phyloP scores from a whole-genome alignment of 768 basidiomycete genomes.

The Phylloporus scabripes region DNA sequence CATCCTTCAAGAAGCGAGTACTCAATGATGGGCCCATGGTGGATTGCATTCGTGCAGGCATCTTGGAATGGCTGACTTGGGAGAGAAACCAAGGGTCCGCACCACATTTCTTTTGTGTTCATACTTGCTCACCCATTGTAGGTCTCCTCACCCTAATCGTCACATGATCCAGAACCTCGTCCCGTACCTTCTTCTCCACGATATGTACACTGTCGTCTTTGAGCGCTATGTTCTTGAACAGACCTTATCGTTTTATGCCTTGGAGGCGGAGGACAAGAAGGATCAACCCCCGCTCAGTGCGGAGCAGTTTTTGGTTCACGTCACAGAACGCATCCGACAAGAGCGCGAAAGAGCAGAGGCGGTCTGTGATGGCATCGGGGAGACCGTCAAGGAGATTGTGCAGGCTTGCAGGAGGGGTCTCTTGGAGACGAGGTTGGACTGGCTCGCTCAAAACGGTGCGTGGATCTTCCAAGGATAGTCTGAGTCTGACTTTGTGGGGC shows the following conservation, averaged over 20 bases:
- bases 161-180: constrained; percentile 46
- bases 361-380: constrained; percentile 41
- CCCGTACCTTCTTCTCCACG: constrained; percentile 49
- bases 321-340: constrained; percentile 43
- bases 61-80: constrained; percentile 47
- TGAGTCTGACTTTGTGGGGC: not conserved
- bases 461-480: constrained; percentile 30
- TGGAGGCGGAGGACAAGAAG: constrained; percentile 41
- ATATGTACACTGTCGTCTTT: constrained; percentile 50
- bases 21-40: constrained; percentile 45
- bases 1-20: constrained; percentile 45
- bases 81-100: constrained; percentile 45
- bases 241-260: constrained; percentile 49
- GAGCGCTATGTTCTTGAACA: constrained; percentile 49
- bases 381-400: constrained; percentile 45
- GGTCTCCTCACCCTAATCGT: constrained; percentile 37
- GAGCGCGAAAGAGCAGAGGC: constrained; percentile 52
- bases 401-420: constrained; percentile 51
- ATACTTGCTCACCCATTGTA: constrained; percentile 14
- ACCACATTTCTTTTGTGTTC: not conserved
- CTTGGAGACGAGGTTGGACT: constrained; percentile 39
- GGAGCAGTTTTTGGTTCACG: constrained; percentile 48
- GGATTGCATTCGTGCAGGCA: constrained; percentile 38
- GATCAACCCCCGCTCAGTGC: constrained; percentile 35
- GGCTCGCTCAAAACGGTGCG: constrained; percentile 40